phyloP scores from a whole-genome alignment of 805 yeast genomes.

The Blastobotrys americana region DNA sequence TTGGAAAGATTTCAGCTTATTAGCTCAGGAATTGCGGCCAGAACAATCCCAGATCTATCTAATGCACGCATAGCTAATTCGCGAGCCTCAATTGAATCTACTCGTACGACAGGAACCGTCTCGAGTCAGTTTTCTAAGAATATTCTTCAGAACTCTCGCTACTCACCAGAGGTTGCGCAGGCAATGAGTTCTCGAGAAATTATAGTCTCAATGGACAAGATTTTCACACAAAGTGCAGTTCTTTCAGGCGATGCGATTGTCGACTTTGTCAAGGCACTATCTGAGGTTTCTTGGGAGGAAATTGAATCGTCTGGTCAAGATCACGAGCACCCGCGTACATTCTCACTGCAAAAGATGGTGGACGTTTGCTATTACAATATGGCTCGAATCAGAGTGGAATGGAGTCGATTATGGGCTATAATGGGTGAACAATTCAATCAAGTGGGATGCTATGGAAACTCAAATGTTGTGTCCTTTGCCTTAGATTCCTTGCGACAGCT shows the following conservation, averaged over 20 bases:
- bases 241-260: slow-evolving; percentile 79
- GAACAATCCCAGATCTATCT: slow-evolving; percentile 76
- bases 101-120: slow-evolving; percentile 11
- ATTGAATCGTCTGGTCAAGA: slow-evolving; percentile 81
- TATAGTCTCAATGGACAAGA: slow-evolving; percentile 62
- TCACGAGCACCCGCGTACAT: slow-evolving; percentile 70
- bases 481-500: slow-evolving; percentile 89
- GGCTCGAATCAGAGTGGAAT: slow-evolving; percentile 91
- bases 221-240: slow-evolving; percentile 74
- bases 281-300: slow-evolving; percentile 84
- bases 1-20: slow-evolving; percentile 83
- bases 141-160: slow-evolving; percentile 9
- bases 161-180: slow-evolving; percentile 27
- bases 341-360: slow-evolving; percentile 88
- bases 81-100: slow-evolving; percentile 13
- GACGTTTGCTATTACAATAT: slow-evolving; percentile 97
- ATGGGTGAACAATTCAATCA: slow-evolving; percentile 85
- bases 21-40: slow-evolving; percentile 80
- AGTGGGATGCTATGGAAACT: slow-evolving; percentile 74
- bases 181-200: slow-evolving; percentile 30
- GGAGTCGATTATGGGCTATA: slow-evolving; percentile 92
- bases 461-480: slow-evolving; percentile 78
- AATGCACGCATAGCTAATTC: slow-evolving; percentile 58
- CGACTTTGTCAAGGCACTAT: slow-evolving; percentile 77
- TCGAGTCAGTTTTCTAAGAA: not conserved